Percentiles rank a stretch among this genome's conserved stretches.
phyloP scores from a whole-genome alignment of 768 basidiomycete species.

The Megacollybia marginata region DNA sequence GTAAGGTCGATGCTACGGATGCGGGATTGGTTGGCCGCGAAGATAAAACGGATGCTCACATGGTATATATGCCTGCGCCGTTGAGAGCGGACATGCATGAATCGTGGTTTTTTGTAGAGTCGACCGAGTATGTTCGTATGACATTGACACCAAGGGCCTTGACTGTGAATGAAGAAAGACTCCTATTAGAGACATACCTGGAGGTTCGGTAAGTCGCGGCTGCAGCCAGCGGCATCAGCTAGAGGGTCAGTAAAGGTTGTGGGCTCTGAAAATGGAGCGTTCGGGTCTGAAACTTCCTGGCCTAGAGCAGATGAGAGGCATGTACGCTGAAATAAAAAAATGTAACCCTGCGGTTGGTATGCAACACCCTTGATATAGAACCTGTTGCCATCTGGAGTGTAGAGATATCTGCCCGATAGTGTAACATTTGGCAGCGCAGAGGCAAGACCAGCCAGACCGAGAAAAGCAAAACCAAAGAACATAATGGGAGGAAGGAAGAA shows the following conservation, averaged over 20 bases:
- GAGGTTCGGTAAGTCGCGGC: conserved; percentile 74
- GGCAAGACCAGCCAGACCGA: background rate
- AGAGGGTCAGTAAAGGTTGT: conserved; percentile 78
- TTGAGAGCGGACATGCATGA: conserved; percentile 76
- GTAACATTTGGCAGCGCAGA: conserved; percentile 61
- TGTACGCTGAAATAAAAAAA: background rate
- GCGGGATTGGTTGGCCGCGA: background rate
- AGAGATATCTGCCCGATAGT: conserved; percentile 74
- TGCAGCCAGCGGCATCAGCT: conserved; percentile 56
- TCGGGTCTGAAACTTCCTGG: conserved; percentile 33
- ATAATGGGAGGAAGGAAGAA: conserved; percentile 5
- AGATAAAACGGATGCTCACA: conserved; percentile 42
- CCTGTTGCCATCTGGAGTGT: conserved; percentile 61
- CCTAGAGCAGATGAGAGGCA: conserved; percentile 17
- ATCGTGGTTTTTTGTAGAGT: conserved; percentile 79
- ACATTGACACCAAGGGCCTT: conserved; percentile 73
- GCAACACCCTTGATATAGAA: conserved; percentile 89
- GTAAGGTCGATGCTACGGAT: conserved; percentile 71
- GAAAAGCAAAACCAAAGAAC: background rate
- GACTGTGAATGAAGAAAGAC: too few species aligned
- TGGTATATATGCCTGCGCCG: conserved; percentile 78
- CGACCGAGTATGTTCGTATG: conserved; percentile 82
- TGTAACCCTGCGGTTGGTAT: conserved; percentile 73
- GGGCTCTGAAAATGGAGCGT: conserved; percentile 65
- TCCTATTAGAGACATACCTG: too few species aligned